Base-by-base conservation (phyloP, 768 basidiomycete species). In the Serendipita indica region DNA sequence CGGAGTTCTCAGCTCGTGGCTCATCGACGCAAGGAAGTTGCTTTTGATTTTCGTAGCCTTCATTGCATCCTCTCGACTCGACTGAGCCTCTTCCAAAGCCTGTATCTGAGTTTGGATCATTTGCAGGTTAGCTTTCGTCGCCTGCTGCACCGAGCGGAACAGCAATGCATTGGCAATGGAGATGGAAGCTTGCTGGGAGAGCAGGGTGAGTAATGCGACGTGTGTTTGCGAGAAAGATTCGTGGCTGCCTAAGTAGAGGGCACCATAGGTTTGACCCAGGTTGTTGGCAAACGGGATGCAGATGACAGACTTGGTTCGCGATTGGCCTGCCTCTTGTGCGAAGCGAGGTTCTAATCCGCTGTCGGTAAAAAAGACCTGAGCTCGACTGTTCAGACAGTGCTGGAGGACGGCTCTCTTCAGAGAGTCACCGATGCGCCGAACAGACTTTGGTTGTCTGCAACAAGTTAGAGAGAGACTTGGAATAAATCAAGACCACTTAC, bases 41-140 rank as follows among this genome's bases (percentile, higher is more conserved):
- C 83, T 84, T 70, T 86, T 86, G 67, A 83, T 84, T 82, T 84
- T 83, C 1, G 83, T 84, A 0, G 83, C 84, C 62, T 82, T 84
- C 62, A 85, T 64, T 16, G 84, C 84, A 65, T 84, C 82, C 67
- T 85, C 83, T 12, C 83, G 73, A 64, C 83, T 84, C 64, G 76
- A 76, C 49, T 83, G 74, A 7, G 84, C 84, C 30, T 79, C 79
- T 66, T 86, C 84, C 3, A 86, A 67, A 3, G 84, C 84, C 20
- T 83, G 79, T 33, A 76, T 72, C 63, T 87, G 84, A 3, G 78
- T 72, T n/a, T 82, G 74, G 61, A 87, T 86, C 82, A 84, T 84
- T 70, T 81, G 83, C 61, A 86, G 65, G 63, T 87, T 87, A 64
- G 84, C 83, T 62, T 78, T 73, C 2, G 84, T 86, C 18, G 84